These are phyloP conservation scores for Phaeoacremonium minimum DNA, from an alignment of 2,329 filamentous ascomycete species.

Conservation along the genomic window DNA sequence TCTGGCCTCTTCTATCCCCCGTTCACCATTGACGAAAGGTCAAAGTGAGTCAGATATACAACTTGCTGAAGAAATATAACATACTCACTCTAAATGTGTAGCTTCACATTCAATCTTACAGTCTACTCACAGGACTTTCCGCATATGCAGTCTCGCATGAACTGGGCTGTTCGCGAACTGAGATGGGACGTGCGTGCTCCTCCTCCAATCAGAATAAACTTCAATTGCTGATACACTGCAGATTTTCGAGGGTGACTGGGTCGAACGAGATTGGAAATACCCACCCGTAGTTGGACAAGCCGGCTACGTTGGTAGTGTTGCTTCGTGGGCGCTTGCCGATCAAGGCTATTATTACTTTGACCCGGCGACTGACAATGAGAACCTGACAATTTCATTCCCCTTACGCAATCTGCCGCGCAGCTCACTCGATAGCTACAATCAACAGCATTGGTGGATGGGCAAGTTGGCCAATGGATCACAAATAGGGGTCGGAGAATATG, in stretches of 20 bases:
- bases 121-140: constrained; percentile 18
- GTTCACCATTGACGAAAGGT: constrained; percentile 6
- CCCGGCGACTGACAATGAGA: constrained; percentile 26
- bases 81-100: too few relatives aligned
- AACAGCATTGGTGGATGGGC: constrained; percentile 6
- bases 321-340: constrained; percentile 28
- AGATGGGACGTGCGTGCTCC: constrained; percentile 18
- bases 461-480: constrained; percentile 5
- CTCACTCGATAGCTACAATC: constrained; percentile 1
- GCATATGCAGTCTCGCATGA: constrained; percentile 12
- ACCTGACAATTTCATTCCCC: constrained; percentile 3
- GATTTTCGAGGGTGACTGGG: constrained; percentile 33
- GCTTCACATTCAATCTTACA: constrained; percentile 20
- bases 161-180: constrained; percentile 19
- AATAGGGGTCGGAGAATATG: constrained; percentile 2
- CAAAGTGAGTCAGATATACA: constrained; percentile 15
- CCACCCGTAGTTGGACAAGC: constrained; percentile 30
- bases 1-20: constrained; percentile 4
- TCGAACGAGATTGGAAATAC: constrained; percentile 34
- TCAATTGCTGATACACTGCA: constrained; percentile 1
- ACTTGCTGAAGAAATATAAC: too few relatives aligned
- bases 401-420: constrained; percentile 3
- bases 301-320: constrained; percentile 37
- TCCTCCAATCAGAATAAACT: background rate
- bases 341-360: constrained; percentile 25